phyloP scores from a whole-genome alignment of 2,329 filamentous ascomycete species.

The Calonectria hongkongensis region DNA sequence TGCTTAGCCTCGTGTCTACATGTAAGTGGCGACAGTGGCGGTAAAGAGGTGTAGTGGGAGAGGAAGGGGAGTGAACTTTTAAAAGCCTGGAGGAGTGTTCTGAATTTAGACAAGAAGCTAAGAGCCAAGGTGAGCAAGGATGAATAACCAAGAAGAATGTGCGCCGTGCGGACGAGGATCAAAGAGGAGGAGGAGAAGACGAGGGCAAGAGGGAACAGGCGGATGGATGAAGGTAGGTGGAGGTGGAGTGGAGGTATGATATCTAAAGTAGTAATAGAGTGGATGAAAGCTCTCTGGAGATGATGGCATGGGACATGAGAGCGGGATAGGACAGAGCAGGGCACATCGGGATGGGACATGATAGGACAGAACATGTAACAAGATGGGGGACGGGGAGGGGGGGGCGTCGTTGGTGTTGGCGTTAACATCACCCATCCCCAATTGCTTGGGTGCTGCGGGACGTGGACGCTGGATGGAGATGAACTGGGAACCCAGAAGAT shows the following conservation, averaged over 20 bases:
- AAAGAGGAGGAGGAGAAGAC: constrained; percentile 20
- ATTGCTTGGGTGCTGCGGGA: constrained; percentile 33
- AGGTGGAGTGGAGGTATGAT: constrained; percentile 37
- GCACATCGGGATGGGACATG: constrained; percentile 29
- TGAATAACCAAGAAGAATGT: constrained; percentile 46
- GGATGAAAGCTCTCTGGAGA: constrained; percentile 25
- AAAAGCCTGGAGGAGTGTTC: constrained; percentile 43
- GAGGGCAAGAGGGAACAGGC: constrained; percentile 33
- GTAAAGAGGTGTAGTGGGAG: constrained; percentile 45
- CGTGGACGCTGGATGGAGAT: constrained; percentile 38
- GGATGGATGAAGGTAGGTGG: constrained; percentile 18
- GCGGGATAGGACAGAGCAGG: constrained; percentile 33
- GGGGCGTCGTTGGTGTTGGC: constrained; percentile 36
- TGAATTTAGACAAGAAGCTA: constrained; percentile 51
- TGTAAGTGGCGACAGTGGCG: constrained; percentile 51
- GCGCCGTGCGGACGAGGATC: constrained; percentile 38
- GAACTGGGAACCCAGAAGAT: constrained; percentile 49
- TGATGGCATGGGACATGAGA: constrained; percentile 33
- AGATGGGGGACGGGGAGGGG: constrained; percentile 30
- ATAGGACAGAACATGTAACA: constrained; percentile 37
- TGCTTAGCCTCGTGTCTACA: constrained; percentile 46
- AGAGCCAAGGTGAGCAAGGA: constrained; percentile 52
- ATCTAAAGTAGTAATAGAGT: constrained; percentile 37
- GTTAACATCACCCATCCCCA: constrained; percentile 54
- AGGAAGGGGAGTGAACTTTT: constrained; percentile 45